Evolutionary conservation across 257 asterid species (phyloP), one percentile per base, ranked within the genome.

Genomic region (Solanum neorickii): DNA sequence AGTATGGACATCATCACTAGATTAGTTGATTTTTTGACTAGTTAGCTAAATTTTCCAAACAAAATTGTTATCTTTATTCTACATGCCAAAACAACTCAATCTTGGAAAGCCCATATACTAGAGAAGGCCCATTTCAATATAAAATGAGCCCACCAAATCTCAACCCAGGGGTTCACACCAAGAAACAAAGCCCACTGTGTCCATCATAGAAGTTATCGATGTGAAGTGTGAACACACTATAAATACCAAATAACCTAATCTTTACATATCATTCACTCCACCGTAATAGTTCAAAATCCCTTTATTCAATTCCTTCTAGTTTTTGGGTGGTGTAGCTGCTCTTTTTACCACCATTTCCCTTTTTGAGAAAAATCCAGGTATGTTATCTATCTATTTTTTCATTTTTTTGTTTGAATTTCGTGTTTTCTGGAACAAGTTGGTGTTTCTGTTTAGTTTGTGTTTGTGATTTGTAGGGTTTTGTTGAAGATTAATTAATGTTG

Each of bases 401-500:
- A 5, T 25, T 7, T 78, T 78, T 46, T 3, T 39, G 66, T 46
- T 78, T 37, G 29, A 74, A 73, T 31, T 29, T 21, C 4, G 15
- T 35, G 74, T 77, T 20, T 35, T 33, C 39, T 89, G 20, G 70
- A 18, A 31, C 2, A 29, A 42, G 33, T 39, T 69, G 75, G 86
- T 65, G 87, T 75, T 47, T 78, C 86, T 66, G 47, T 83, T 89
- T 89, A 66, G 70, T 72, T 35, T 47, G 75, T 35, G 31, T 56
- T 86, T 83, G 49, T 49, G 73, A 83, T 39, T 87, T 73, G 1
- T 83, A n/a, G 87, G 88, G 87, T 66, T 85, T 82, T 88, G 39
- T 90, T 66, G 65, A 20, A 87, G 25, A 25, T n/a, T 65, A 37
- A 37, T 37, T 5, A 12, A 70, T n/a, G 31, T 65, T 74, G 42